Evolutionary conservation across 164 flowering plant genomes (phyloP).

Genomic region (Nymphaea thermarum): DNA sequence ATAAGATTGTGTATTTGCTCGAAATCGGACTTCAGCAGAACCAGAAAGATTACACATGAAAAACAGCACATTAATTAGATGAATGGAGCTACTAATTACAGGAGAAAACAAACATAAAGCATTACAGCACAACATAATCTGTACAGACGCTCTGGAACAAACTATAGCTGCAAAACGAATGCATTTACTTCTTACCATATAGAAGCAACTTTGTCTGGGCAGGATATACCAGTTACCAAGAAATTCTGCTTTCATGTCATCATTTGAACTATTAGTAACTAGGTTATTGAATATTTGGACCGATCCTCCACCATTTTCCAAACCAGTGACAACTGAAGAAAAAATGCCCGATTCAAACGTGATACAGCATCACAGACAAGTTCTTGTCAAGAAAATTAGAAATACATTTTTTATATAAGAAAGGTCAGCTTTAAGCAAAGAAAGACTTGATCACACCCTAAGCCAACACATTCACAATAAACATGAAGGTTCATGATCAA

Average conservation of each 20-base stretch:
- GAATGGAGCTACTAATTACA: neutral
- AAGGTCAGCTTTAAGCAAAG: too few species aligned
- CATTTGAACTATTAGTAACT: slow-evolving; percentile 36
- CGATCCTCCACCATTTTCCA: slow-evolving; percentile 15
- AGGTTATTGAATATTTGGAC: slow-evolving; percentile 52
- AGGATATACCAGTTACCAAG: slow-evolving; percentile 36
- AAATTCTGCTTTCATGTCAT: slow-evolving; percentile 68
- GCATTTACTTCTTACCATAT: slow-evolving; percentile 47
- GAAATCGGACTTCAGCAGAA: slow-evolving; percentile 74
- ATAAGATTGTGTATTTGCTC: slow-evolving; percentile 51
- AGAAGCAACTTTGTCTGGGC: slow-evolving; percentile 67
- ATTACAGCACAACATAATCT: neutral
- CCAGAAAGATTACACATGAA: slow-evolving; percentile 5
- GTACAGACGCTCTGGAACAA: neutral
- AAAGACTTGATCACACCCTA: too few species aligned
- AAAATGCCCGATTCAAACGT: too few species aligned
- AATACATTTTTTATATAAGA: too few species aligned
- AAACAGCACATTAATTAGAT: neutral
- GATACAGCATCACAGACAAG: neutral
- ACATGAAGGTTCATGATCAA: neutral
- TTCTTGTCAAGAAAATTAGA: too few species aligned
- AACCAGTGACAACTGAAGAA: neutral
- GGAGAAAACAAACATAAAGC: neutral
- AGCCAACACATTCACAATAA: neutral
- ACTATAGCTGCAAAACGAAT: neutral